Evolutionary conservation across 2,329 filamentous ascomycete genomes (phyloP).

Genomic region (Cercospora nicotianae): DNA sequence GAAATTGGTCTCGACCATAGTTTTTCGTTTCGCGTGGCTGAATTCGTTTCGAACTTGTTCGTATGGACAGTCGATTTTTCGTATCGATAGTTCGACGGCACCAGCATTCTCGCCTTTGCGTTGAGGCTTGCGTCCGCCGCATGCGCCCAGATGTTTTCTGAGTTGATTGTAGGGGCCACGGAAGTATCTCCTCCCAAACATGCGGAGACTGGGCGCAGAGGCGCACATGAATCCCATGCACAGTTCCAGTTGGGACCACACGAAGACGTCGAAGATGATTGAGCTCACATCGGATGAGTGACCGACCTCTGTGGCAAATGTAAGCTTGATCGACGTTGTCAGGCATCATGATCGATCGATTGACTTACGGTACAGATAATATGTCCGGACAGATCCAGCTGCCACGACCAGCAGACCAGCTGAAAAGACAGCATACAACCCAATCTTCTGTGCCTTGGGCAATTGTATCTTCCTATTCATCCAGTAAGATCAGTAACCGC

Average conservation of each 20-base stretch:
- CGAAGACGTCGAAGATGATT: slow-evolving; percentile 39
- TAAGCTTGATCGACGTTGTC: no score
- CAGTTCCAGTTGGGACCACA: slow-evolving; percentile 45
- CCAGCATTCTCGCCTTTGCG: neutral
- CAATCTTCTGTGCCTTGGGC: slow-evolving; percentile 46
- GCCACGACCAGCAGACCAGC: slow-evolving; percentile 35
- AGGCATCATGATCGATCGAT: no score
- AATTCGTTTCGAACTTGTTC: slow-evolving; percentile 6
- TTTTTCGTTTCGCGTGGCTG: neutral
- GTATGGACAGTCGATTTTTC: slow-evolving; percentile 9
- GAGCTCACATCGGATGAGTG: slow-evolving; percentile 14
- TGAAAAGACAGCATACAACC: slow-evolving; percentile 44
- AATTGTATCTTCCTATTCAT: slow-evolving; percentile 38
- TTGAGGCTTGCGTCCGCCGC: neutral
- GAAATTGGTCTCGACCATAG: neutral
- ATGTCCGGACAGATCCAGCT: slow-evolving; percentile 38
- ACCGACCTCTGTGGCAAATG: slow-evolving; percentile 9
- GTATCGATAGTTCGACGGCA: neutral
- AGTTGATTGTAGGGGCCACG: slow-evolving; percentile 3
- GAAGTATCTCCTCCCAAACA: slow-evolving; percentile 18
- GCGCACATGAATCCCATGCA: slow-evolving; percentile 47
- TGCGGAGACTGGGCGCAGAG: slow-evolving; percentile 45
- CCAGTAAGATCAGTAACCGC: slow-evolving; percentile 44
- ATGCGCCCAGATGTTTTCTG: neutral
- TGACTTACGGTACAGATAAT: slow-evolving; percentile 29